Evolutionary conservation across 495 filamentous ascomycete species (phyloP), one percentile per base, ranked within the genome.

Genomic region (Entonaema liquescens): DNA sequence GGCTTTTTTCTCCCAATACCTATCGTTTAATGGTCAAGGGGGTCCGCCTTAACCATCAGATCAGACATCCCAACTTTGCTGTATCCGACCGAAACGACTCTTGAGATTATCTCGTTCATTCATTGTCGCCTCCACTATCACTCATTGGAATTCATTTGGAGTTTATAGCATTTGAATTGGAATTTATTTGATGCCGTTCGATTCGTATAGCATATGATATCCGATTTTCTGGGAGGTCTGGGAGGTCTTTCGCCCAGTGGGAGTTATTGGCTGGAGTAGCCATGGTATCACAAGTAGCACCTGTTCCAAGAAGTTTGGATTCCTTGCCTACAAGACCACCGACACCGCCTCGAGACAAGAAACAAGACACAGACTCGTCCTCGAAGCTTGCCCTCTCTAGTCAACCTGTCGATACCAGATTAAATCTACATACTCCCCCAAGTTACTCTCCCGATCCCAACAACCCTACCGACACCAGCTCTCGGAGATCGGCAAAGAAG

Each of bases 401-500:
- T 50, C 72, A 73, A 25, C 58, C 81, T 6, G 54, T 77, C 67
- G 75, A 83, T 55, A 67, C 76, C 23, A 72, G 74, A 53, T 61
- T 74, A 26, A 82, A 70, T 56, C 62, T 85, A 0, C 83, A 84
- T 38, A 88, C 85, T 8, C 85, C 85, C 15, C 81, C 84, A 1
- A 83, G 74, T 17, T 77, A 82, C 77, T 87, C 80, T 19, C 81
- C 81, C 15, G 72, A 71, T 33, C 75, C 73, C 61, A 86, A 89
- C 80, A 60, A 89, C 82, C 81, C 90, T 80, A 82, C 91, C 82
- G 76, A 88, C 78, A 85, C 89, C 67, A 82, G 86, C 79, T 80
- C 83, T 72, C 77, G 82, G 65, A 77, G 79, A 21, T 78, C 78
- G 8, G 71, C 79, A 65, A 98, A 97, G 80, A 86, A 84, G 71